Conservation (phyloP, 768 basidiomycete species). For the Lanmaoa rubissima region DNA sequence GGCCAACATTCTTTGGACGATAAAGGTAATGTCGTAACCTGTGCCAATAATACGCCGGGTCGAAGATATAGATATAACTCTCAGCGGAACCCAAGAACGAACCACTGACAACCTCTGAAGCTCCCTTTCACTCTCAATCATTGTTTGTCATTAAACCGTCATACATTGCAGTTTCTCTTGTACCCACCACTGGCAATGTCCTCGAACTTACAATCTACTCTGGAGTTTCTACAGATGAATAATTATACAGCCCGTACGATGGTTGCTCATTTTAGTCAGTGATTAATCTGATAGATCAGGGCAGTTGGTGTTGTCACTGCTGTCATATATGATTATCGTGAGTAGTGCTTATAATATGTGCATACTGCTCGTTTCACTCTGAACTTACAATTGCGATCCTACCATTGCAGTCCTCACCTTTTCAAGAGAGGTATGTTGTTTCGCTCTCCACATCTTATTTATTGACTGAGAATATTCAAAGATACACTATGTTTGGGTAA, state of each 20-base stretch:
- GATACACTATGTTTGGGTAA: slow-evolving; percentile 12
- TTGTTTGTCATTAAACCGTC: background rate
- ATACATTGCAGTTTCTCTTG: background rate
- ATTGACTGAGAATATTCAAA: background rate
- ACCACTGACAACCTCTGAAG: background rate
- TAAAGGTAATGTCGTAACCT: too few relatives aligned
- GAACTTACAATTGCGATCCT: background rate
- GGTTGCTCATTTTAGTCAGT: background rate
- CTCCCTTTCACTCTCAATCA: background rate
- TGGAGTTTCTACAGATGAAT: background rate
- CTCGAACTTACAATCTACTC: background rate
- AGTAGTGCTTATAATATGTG: too few relatives aligned
- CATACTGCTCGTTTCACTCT: background rate
- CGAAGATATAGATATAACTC: too few relatives aligned
- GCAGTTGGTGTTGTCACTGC: background rate
- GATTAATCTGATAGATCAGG: background rate
- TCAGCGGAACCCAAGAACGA: background rate
- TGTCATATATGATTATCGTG: too few relatives aligned
- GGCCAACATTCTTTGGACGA: too few relatives aligned
- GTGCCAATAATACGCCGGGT: too few relatives aligned
- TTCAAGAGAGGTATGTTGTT: background rate
- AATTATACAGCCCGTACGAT: background rate
- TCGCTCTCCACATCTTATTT: background rate
- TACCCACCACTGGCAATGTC: background rate
- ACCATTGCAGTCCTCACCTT: slow-evolving; percentile 4